Evolutionary conservation across 805 yeast species (phyloP).

Genomic region (Wickerhamiella hasegawae): DNA sequence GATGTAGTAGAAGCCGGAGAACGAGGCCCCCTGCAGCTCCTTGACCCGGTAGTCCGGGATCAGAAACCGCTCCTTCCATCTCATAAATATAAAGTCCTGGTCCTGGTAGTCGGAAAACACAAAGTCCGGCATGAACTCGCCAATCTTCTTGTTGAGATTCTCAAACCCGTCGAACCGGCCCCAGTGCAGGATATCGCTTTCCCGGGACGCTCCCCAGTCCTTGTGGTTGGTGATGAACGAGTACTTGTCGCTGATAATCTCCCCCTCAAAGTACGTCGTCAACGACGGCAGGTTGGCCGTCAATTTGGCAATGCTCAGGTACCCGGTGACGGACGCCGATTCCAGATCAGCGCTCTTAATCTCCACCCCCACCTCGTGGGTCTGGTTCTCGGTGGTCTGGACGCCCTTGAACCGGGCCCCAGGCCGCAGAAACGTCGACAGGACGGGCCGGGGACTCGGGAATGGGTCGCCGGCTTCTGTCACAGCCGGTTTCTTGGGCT

Average conservation of each 20-base stretch:
- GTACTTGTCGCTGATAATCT: constrained; percentile 43
- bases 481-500: too few species aligned
- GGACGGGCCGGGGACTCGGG: not conserved
- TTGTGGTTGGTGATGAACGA: constrained; percentile 43
- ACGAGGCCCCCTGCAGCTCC: constrained; percentile 58
- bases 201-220: constrained; percentile 47
- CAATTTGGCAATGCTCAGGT: constrained; percentile 43
- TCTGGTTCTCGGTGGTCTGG: constrained; percentile 51
- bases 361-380: constrained; percentile 54
- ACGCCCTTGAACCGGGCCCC: constrained; percentile 49
- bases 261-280: constrained; percentile 59
- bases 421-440: constrained; percentile 29
- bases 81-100: constrained; percentile 54
- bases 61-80: constrained; percentile 87
- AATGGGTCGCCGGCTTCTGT: too few species aligned
- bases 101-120: constrained; percentile 20
- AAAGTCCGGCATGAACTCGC: too few species aligned
- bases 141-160: constrained; percentile 13
- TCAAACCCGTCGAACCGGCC: constrained; percentile 29
- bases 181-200: constrained; percentile 53
- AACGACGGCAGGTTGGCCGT: constrained; percentile 46
- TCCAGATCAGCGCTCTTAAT: constrained; percentile 51
- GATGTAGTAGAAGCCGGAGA: constrained; percentile 83
- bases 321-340: constrained; percentile 39
- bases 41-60: constrained; percentile 62